A percentile compares a stretch with the other conserved stretches of the same genome.
Evolutionary conservation across 768 basidiomycete genomes (phyloP).

Genomic region (Coprinellus micaceus): DNA sequence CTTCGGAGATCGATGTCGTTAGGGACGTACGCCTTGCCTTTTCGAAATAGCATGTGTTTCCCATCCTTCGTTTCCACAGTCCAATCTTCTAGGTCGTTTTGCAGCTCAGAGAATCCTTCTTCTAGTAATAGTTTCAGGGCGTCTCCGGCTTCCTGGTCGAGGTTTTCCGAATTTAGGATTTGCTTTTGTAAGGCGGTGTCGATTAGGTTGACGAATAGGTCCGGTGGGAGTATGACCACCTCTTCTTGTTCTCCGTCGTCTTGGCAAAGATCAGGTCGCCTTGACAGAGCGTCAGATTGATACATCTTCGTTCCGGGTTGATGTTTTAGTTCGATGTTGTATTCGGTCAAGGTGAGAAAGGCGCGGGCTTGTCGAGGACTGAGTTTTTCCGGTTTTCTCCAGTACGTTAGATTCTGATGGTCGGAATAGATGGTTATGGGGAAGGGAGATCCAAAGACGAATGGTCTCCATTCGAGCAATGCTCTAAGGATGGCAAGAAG

Average conservation of each 20-base stretch:
- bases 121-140: too few species aligned
- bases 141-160: too few species aligned
- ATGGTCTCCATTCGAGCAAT: constrained; percentile 11
- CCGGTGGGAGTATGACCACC: constrained; percentile 11
- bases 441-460: constrained; percentile 11
- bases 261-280: constrained; percentile 13
- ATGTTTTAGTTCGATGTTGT: too few species aligned
- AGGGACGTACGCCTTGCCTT: not conserved
- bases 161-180: too few species aligned
- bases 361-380: too few species aligned
- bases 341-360: too few species aligned
- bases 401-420: too few species aligned
- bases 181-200: not conserved
- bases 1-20: not conserved
- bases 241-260: constrained; percentile 16
- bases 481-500: not conserved
- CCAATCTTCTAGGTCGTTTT: constrained; percentile 5
- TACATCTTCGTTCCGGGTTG: too few species aligned
- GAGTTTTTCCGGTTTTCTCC: too few species aligned
- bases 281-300: too few species aligned
- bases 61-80: not conserved
- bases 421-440: too few species aligned
- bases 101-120: too few species aligned
- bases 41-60: constrained; percentile 1
- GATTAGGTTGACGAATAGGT: constrained; percentile 13